Conservation (phyloP, 2,329 filamentous ascomycete genomes). For the Botrytis tulipae region DNA sequence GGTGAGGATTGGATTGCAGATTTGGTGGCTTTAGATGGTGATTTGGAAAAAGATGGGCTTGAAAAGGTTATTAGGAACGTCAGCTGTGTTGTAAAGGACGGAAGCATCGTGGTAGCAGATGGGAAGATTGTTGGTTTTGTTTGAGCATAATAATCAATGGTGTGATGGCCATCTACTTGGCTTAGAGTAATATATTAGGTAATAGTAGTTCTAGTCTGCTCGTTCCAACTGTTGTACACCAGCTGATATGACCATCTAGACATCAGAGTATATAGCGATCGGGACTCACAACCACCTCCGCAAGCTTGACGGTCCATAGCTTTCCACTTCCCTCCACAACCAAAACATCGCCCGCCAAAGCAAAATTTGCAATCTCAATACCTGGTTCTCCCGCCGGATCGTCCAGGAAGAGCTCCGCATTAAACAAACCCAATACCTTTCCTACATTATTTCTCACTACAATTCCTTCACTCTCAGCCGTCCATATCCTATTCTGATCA, state of each 20-base stretch:
- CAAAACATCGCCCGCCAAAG: constrained; percentile 7
- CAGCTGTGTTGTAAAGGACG: not conserved
- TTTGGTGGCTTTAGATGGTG: not conserved
- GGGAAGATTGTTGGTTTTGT: not conserved
- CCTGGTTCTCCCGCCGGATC: not conserved
- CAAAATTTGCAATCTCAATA: constrained; percentile 11
- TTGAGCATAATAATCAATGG: not conserved
- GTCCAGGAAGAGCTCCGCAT: not conserved
- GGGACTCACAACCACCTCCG: constrained; percentile 6
- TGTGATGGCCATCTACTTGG: not conserved
- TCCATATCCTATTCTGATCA: constrained; percentile 12
- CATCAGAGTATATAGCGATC: not conserved
- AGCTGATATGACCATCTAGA: not conserved
- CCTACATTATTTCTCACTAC: not conserved
- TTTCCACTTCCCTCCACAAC: not conserved
- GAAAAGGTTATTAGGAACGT: not conserved
- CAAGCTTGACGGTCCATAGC: not conserved
- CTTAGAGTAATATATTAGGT: not conserved
- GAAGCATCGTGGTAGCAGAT: not conserved
- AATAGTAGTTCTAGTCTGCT: not conserved
- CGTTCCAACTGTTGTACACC: accelerated
- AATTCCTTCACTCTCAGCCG: constrained; percentile 11
- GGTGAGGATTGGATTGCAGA: not conserved
- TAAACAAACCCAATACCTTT: constrained; percentile 10
- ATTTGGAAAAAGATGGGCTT: not conserved